phyloP scores from a whole-genome alignment of 192 early-diverging fungal genomes.

The Umbelopsis ramanniana region DNA sequence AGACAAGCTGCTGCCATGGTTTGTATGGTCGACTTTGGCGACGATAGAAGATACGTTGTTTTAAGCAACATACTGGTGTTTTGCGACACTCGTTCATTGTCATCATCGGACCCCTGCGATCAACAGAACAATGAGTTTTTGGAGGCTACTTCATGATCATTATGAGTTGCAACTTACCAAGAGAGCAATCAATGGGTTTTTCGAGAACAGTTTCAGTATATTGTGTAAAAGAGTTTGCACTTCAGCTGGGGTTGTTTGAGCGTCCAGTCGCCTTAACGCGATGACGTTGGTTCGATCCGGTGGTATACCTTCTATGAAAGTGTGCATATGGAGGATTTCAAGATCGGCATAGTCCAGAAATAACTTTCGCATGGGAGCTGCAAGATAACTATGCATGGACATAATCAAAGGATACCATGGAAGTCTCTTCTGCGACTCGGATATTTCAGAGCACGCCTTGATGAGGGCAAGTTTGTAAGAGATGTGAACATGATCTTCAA shows the following conservation, averaged over 20 bases:
- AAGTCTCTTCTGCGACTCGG: conserved; percentile 60
- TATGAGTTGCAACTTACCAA: conserved; percentile 44
- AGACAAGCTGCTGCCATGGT: conserved; percentile 64
- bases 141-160: not conserved
- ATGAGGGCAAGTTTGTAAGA: conserved; percentile 81
- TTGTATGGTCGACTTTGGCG: conserved; percentile 24
- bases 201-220: conserved; percentile 72
- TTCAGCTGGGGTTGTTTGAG: conserved; percentile 41
- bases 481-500: conserved; percentile 67
- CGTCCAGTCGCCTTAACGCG: conserved; percentile 38
- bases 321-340: conserved; percentile 37
- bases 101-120: not conserved
- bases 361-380: conserved; percentile 58
- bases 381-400: conserved; percentile 58
- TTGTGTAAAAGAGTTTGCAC: conserved; percentile 75
- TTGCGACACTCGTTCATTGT: conserved; percentile 60
- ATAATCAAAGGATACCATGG: conserved; percentile 71
- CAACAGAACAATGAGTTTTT: not conserved
- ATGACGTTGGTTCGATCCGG: conserved; percentile 41
- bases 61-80: conserved; percentile 69
- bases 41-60: conserved; percentile 53
- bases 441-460: conserved; percentile 70
- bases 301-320: conserved; percentile 35
- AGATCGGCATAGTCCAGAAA: conserved; percentile 55
- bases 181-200: conserved; percentile 73